A percentile compares a stretch with the other conserved stretches of the same genome.
These are phyloP conservation scores for Mycena capillaripes DNA, from an alignment of 768 basidiomycete species.

Conservation along the genomic window DNA sequence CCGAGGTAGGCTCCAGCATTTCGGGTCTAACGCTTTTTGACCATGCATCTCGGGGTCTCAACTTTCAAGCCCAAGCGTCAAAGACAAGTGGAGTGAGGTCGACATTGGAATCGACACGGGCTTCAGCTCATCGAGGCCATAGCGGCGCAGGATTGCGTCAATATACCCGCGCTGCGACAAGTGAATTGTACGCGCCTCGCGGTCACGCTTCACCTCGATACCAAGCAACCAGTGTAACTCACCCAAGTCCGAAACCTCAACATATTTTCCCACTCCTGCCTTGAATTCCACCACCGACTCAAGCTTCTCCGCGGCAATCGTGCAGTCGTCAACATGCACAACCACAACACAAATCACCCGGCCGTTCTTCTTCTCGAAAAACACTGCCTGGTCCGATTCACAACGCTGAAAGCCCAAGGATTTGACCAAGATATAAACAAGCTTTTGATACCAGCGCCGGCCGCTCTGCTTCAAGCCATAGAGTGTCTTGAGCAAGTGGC, in stretches of 20 bases:
- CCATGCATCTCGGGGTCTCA: too few species aligned
- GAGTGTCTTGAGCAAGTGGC: not conserved
- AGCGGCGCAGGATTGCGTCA: not conserved
- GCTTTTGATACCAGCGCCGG: not conserved
- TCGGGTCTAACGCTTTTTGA: too few species aligned
- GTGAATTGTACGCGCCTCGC: not conserved
- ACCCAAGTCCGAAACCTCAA: slow-evolving; percentile 1
- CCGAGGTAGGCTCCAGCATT: too few species aligned
- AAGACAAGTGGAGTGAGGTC: not conserved
- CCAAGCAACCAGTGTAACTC: not conserved
- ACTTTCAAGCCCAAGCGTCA: too few species aligned
- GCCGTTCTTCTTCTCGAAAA: not conserved
- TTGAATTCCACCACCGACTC: not conserved
- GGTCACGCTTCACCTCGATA: slow-evolving; percentile 1
- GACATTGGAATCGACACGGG: slow-evolving; percentile 4
- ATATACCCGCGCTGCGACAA: not conserved
- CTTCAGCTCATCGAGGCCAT: not conserved
- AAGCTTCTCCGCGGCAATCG: not conserved
- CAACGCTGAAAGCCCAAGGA: not conserved
- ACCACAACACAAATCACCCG: not conserved
- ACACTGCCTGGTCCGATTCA: slow-evolving; percentile 1
- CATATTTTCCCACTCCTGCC: not conserved
- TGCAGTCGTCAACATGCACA: slow-evolving; percentile 2
- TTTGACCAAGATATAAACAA: not conserved
- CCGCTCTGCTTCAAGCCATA: slow-evolving; percentile 15